A percentile compares a stretch with the other conserved stretches of the same genome.
phyloP scores from a whole-genome alignment of 106 monocot genomes.

The Vanilla planifolia region DNA sequence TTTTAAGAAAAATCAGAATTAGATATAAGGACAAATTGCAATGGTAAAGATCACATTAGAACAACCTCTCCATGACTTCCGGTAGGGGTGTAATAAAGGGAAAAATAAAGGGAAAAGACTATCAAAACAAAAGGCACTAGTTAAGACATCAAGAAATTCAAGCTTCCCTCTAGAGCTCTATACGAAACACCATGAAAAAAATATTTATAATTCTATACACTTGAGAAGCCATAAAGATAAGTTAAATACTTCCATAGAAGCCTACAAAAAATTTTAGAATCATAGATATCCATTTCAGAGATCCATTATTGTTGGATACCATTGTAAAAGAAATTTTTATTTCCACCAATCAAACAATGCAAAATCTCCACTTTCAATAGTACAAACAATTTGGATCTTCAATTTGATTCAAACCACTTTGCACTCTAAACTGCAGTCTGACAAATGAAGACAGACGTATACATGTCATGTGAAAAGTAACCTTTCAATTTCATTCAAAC shows the following conservation, averaged over 20 bases:
- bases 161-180: too few relatives aligned
- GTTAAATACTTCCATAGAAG: too few relatives aligned
- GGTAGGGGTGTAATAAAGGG: not conserved
- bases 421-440: too few relatives aligned
- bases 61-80: not conserved
- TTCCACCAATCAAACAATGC: not conserved
- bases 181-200: too few relatives aligned
- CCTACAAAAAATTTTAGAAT: not conserved
- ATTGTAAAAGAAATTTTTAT: not conserved
- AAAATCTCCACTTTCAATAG: not conserved
- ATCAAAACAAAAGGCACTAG: not conserved
- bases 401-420: not conserved
- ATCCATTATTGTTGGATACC: not conserved
- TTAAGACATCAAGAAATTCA: not conserved
- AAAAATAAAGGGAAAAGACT: not conserved
- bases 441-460: too few relatives aligned
- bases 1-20: constrained; percentile 7
- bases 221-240: not conserved
- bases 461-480: too few relatives aligned
- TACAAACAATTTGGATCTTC: too few relatives aligned
- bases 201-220: too few relatives aligned
- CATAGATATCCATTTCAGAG: not conserved
- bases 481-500: too few relatives aligned
- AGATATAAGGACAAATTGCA: not conserved
- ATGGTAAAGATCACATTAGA: not conserved